Percentiles rank a stretch among this genome's conserved stretches.
Conservation (phyloP, 208 protist genomes). For the Leishmania aethiopica region DNA sequence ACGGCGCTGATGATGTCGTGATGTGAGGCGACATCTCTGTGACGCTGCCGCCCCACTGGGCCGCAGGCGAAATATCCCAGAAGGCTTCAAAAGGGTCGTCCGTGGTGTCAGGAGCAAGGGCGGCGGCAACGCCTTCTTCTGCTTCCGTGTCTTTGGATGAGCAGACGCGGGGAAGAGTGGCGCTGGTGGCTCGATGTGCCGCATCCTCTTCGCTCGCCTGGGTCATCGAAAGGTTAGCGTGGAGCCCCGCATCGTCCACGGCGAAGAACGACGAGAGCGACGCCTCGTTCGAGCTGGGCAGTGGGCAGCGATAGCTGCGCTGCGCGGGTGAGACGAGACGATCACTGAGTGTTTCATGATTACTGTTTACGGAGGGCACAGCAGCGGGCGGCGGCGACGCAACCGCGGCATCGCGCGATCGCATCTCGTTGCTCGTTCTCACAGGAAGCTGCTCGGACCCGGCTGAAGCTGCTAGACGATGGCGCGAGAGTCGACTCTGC, state of each 20-base stretch:
- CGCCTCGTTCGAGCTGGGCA: slow-evolving; percentile 1
- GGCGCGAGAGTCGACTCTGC: slow-evolving; percentile 5
- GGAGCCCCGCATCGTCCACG: no score
- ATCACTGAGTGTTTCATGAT: not conserved
- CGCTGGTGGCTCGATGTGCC: not conserved
- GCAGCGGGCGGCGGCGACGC: not conserved
- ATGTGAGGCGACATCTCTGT: not conserved
- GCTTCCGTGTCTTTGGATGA: not conserved
- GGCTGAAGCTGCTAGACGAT: not conserved
- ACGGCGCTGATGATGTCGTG: not conserved
- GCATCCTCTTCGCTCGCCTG: not conserved
- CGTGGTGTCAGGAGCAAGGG: not conserved
- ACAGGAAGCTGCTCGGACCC: not conserved
- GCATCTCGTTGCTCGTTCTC: not conserved
- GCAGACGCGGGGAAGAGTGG: not conserved
- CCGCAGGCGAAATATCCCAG: not conserved
- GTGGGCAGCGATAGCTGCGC: not conserved
- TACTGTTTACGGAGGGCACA: not conserved
- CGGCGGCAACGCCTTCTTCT: not conserved
- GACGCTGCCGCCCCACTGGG: not conserved
- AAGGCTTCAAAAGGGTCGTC: not conserved
- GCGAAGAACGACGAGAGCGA: not conserved
- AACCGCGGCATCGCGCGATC: not conserved
- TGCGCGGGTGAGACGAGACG: not conserved
- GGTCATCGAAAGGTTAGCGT: not conserved